Percentiles rank a stretch among this genome's conserved stretches.
phyloP scores from a whole-genome alignment of 495 filamentous ascomycete genomes.

The Penicillium daleae region DNA sequence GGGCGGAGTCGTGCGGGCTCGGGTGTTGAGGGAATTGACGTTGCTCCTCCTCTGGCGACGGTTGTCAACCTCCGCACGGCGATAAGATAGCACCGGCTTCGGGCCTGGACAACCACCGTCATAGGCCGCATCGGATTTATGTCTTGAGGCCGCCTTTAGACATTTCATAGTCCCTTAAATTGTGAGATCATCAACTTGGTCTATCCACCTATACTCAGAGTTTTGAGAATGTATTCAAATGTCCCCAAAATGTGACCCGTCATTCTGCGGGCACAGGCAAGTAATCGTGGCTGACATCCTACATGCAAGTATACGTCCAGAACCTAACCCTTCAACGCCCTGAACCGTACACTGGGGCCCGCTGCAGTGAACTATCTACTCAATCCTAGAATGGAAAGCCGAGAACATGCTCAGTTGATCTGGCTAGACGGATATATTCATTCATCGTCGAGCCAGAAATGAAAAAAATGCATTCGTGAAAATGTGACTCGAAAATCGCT shows the following conservation, averaged over 20 bases:
- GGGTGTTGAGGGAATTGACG: conserved; percentile 32
- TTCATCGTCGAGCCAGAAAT: neutral
- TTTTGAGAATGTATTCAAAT: neutral
- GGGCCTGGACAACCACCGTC: neutral
- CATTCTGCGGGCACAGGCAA: neutral
- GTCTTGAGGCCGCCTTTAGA: too few relatives aligned
- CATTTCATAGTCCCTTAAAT: neutral
- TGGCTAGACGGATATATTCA: neutral
- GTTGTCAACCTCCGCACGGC: conserved; percentile 30
- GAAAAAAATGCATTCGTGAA: conserved; percentile 9
- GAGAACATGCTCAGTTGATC: neutral
- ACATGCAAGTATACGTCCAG: too few relatives aligned
- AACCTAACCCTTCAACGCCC: too few relatives aligned
- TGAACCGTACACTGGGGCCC: too few relatives aligned
- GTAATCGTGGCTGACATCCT: neutral
- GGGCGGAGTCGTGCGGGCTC: conserved; percentile 18
- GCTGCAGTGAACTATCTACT: too few relatives aligned
- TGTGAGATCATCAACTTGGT: too few relatives aligned
- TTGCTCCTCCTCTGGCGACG: conserved; percentile 18
- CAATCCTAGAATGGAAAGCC: neutral
- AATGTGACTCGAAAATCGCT: conserved; percentile 22
- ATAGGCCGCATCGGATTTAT: too few relatives aligned
- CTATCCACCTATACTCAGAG: neutral
- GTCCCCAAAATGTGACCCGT: neutral
- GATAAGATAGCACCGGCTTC: conserved; percentile 33